Conservation (phyloP, 2,329 filamentous ascomycete species). For the Plectosphaerella cucumerina region DNA sequence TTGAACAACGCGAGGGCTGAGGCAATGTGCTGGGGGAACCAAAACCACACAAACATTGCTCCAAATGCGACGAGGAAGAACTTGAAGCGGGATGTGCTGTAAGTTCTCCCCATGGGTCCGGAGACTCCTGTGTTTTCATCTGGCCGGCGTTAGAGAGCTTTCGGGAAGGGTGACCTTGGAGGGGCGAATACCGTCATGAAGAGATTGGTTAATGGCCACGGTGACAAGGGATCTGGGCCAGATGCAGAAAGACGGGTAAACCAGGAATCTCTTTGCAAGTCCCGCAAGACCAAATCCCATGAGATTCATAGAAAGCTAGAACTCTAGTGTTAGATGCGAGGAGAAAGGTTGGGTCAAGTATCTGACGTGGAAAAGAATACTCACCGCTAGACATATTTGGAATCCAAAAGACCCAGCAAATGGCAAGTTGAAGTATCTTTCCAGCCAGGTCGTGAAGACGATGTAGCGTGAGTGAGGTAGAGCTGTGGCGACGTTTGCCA, state of each 20-base stretch:
- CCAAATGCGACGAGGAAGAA: conserved; percentile 39
- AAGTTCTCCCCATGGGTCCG: conserved; percentile 25
- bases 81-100: conserved; percentile 30
- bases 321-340: no score
- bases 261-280: conserved; percentile 38
- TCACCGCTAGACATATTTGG: no score
- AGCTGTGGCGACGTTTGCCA: conserved; percentile 47
- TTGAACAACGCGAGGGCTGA: conserved; percentile 39
- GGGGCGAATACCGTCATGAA: conserved; percentile 28
- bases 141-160: not conserved
- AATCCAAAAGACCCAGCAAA: no score
- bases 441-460: not conserved
- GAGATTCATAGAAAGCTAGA: conserved; percentile 38
- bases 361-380: no score
- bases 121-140: conserved; percentile 18
- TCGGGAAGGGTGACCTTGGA: conserved; percentile 12
- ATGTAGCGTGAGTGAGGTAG: conserved; percentile 40
- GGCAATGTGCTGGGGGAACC: conserved; percentile 47
- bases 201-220: conserved; percentile 37
- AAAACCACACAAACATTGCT: conserved; percentile 47
- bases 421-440: not conserved
- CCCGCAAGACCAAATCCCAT: conserved; percentile 50
- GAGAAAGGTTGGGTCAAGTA: no score
- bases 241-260: conserved; percentile 43
- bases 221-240: conserved; percentile 46